Evolutionary conservation across 75 land plant genomes (phyloP), one percentile per base, ranked within the genome.

Genomic region (Cupressus sempervirens): DNA sequence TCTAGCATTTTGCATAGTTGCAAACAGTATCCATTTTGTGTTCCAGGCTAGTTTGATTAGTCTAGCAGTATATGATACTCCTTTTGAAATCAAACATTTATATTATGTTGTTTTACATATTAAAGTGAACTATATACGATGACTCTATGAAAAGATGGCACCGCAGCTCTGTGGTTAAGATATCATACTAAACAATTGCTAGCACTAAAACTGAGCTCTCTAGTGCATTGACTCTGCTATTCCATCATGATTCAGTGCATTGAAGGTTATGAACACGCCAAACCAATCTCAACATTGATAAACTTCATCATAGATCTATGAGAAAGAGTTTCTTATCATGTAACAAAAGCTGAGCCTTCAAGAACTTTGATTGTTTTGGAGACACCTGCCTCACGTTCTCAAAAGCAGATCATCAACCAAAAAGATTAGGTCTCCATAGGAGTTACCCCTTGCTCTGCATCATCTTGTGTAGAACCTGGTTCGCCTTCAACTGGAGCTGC

Each of bases 341-440:
- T 79, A n/a, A n/a, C n/a, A n/a, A n/a, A n/a, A 45, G 13, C 81
- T 79, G 81, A 45, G 3, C 32, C n/a, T 79, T 79, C 4, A 15
- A 50, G 53, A 79, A 79, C 74, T 45, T 79, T n/a, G 26, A 8
- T 79, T 10, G 29, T 43, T 8, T 79, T 41, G 48, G 23, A 9
- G 32, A 26, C 14, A 23, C 52, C 30, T 79, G 52, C 52, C 13
- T 79, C 52, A 7, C 30, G 10, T 43, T 43, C 30, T 45, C 26
- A 79, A 79, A 79, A 26, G 81, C 20, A 79, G 12, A 79, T 23
- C 45, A n/a, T 43, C 45, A 79, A 26, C 81, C 46, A 45, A 79
- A 45, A n/a, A 45, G 30, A 86, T 86, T 58, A 88, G 43, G 56
- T 88, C 38, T 88, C 89, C 89, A 88, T 88, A 3, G 88, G 88